phyloP scores from a whole-genome alignment of 2,329 filamentous ascomycete genomes.

The Didymellaceae sp. region DNA sequence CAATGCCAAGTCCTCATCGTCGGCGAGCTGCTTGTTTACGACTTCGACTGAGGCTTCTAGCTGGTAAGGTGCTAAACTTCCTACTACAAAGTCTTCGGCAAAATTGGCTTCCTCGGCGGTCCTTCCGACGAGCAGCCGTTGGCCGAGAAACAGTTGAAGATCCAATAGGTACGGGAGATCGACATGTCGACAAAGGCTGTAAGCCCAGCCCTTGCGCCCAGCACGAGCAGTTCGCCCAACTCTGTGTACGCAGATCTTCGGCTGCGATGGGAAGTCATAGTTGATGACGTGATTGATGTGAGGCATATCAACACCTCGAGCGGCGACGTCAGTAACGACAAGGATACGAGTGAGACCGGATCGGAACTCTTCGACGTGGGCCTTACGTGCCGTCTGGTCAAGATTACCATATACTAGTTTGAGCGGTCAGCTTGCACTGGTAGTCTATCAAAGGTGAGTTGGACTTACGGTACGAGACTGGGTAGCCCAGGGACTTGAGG shows the following conservation, averaged over 20 bases:
- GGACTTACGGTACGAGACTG: slow-evolving; percentile 73
- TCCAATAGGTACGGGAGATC: slow-evolving; percentile 94
- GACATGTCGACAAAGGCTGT: slow-evolving; percentile 84
- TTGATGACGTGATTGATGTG: slow-evolving; percentile 97
- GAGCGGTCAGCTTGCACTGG: not conserved
- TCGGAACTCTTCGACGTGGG: slow-evolving; percentile 90
- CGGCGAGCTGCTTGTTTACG: slow-evolving; percentile 77
- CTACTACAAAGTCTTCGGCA: slow-evolving; percentile 83
- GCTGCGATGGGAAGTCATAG: slow-evolving; percentile 96
- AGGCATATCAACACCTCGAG: slow-evolving; percentile 97
- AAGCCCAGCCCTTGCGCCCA: slow-evolving; percentile 91
- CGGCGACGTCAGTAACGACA: slow-evolving; percentile 95
- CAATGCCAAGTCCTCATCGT: slow-evolving; percentile 74
- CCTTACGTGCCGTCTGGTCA: slow-evolving; percentile 90
- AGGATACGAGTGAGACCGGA: slow-evolving; percentile 84
- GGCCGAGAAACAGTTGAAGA: slow-evolving; percentile 91
- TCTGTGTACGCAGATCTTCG: slow-evolving; percentile 95
- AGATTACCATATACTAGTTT: slow-evolving; percentile 80
- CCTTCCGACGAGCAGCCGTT: slow-evolving; percentile 78
- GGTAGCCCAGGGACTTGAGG: slow-evolving; percentile 81
- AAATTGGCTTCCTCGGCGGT: slow-evolving; percentile 69
- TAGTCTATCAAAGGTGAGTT: not conserved
- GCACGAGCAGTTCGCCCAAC: slow-evolving; percentile 96
- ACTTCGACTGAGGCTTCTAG: slow-evolving; percentile 82
- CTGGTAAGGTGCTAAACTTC: slow-evolving; percentile 73